phyloP scores from a whole-genome alignment of 2,329 filamentous ascomycete genomes.

The Claviceps citrina region DNA sequence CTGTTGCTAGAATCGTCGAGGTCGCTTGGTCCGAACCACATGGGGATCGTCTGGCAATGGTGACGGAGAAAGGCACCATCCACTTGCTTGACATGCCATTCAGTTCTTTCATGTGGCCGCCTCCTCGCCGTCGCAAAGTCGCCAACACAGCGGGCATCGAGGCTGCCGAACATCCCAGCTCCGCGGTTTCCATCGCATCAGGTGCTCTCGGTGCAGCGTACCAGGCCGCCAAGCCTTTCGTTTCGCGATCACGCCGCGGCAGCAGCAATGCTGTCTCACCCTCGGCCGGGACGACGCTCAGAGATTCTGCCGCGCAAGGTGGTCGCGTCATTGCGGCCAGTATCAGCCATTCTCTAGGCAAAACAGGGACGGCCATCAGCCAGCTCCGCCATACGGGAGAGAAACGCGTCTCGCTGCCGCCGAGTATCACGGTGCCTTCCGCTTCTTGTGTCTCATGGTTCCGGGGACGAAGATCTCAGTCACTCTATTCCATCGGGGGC shows the following conservation, averaged over 20 bases:
- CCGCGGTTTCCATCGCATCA: conserved; percentile 53
- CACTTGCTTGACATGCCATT: conserved; percentile 80
- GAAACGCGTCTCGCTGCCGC: conserved; percentile 56
- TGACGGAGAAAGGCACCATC: conserved; percentile 89
- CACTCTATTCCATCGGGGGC: conserved; percentile 48
- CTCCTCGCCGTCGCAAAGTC: conserved; percentile 40
- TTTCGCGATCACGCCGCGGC: conserved; percentile 38
- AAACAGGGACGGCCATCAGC: conserved; percentile 53
- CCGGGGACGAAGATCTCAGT: conserved; percentile 43
- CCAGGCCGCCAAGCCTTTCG: conserved; percentile 48
- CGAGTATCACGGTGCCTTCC: conserved; percentile 35
- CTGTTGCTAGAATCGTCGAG: conserved; percentile 78
- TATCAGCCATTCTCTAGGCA: conserved; percentile 58
- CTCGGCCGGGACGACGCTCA: conserved; percentile 29
- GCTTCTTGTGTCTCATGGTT: conserved; percentile 51
- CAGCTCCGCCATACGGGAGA: conserved; percentile 61
- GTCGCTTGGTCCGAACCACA: conserved; percentile 73
- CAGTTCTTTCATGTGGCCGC: conserved; percentile 76
- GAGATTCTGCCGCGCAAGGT: conserved; percentile 51
- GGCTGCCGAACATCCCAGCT: conserved; percentile 31
- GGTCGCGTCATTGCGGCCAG: conserved; percentile 58
- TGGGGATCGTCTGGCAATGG: conserved; percentile 70
- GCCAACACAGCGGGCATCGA: conserved; percentile 30
- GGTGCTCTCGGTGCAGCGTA: conserved; percentile 56
- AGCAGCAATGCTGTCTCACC: conserved; percentile 20